Base-by-base conservation (phyloP, 768 basidiomycete genomes). In the Amanita fuliginea region DNA sequence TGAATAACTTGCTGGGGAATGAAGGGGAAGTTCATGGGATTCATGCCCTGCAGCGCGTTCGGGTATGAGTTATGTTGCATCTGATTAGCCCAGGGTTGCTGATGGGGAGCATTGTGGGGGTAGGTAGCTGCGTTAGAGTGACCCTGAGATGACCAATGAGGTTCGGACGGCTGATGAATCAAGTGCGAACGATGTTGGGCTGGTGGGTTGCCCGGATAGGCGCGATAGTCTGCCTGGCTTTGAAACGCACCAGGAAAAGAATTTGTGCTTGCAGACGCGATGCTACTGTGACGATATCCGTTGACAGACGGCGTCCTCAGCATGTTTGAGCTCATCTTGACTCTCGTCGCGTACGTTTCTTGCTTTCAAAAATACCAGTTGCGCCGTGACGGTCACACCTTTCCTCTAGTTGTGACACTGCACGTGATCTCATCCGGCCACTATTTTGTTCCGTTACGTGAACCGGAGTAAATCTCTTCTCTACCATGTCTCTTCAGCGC, bases 1-100 rank as follows among this genome's bases (percentile, higher is more conserved):
- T 80, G 78, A 36, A 80, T 61, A 22, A 81, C 59, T 55, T 81
- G 77, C 43, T 70, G 72, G 5, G 76, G 71, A 28, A 81, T 53
- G 49, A 71, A 66, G 2, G 70, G 63, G 57, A 72, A 60, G 52
- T 65, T 68, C 51, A 72, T 68, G 34, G 59, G 59, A 45, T 57
- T 64, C 70, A 57, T 64, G 19, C 52, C 53, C 34, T 52, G 57
- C 51, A 76, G 64, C 30, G 57, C 57, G 42, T 56, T 61, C 6
- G 60, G 57, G 56, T 67, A 60, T 28, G 52, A 47, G 33, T 59
- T 59, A n/a, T 59, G 61, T 34, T 64, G 66, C 52, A 68, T 54
- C 48, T 67, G 67, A 53, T 64, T 66, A 22, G 58, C 24, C 67
- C 66, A 70, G 5, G 56, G 32, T 26, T 59, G 56, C 39, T 62